Evolutionary conservation across 257 asterid species (phyloP).

Genomic region (Capsicum rhomboideum): DNA sequence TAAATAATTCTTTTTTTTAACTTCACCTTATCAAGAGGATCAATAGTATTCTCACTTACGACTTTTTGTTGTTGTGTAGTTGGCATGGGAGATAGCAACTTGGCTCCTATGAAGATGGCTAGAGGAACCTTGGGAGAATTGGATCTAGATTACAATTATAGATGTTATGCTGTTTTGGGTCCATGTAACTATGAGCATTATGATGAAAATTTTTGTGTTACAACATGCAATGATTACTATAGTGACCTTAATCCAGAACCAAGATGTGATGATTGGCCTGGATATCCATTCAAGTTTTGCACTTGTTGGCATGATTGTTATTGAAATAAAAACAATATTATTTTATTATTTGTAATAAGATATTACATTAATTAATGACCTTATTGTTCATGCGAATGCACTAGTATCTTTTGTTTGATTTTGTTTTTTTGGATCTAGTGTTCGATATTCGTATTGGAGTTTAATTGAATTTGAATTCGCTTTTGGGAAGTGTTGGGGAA

Average conservation of each 20-base stretch:
- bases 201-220: background rate
- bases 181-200: background rate
- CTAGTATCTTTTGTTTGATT: background rate
- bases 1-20: too few relatives aligned
- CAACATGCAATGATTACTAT: background rate
- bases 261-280: background rate
- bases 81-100: background rate
- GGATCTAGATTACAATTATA: background rate
- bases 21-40: background rate
- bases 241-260: background rate
- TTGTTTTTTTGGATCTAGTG: background rate
- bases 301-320: constrained; percentile 4
- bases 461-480: too few relatives aligned
- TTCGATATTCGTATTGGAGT: background rate
- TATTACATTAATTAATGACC: background rate
- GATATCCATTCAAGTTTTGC: background rate
- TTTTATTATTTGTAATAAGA: background rate
- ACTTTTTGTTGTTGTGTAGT: background rate
- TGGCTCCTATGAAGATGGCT: background rate
- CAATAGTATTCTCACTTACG: background rate
- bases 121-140: background rate
- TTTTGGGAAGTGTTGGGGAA: too few relatives aligned
- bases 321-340: background rate
- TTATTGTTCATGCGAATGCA: background rate
- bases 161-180: background rate